phyloP scores from a whole-genome alignment of 805 yeast species.

The Blastobotrys mokoenaii region DNA sequence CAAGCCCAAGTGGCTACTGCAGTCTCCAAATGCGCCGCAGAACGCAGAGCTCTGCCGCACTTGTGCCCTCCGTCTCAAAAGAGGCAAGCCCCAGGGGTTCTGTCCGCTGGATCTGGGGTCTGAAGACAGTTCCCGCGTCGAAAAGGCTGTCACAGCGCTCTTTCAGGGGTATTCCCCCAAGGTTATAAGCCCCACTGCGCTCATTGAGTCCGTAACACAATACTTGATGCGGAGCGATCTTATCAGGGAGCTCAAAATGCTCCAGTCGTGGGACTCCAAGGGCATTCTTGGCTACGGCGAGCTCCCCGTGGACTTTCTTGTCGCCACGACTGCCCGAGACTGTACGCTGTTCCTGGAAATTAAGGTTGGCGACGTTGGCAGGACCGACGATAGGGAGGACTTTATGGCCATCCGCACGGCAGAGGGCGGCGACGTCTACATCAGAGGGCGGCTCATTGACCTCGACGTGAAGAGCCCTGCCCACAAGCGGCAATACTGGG shows the following conservation, averaged over 20 bases:
- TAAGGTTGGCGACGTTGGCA: constrained; percentile 17
- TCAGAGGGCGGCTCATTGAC: constrained; percentile 40
- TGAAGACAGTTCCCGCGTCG: constrained; percentile 25
- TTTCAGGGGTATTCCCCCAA: not conserved
- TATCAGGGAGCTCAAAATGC: constrained; percentile 22
- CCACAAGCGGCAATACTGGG: constrained; percentile 42
- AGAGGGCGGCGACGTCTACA: constrained; percentile 8
- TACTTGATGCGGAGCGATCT: constrained; percentile 4
- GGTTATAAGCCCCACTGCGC: not conserved
- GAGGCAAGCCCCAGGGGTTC: constrained; percentile 28
- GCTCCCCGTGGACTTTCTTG: constrained; percentile 33
- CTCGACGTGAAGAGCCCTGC: constrained; percentile 40
- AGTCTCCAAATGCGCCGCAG: constrained; percentile 34
- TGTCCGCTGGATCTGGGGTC: constrained; percentile 41
- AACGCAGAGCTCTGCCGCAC: constrained; percentile 42
- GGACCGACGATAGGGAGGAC: not conserved
- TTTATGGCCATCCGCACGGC: not conserved
- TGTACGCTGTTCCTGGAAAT: constrained; percentile 45
- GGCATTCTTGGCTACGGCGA: constrained; percentile 22
- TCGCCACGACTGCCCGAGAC: constrained; percentile 50
- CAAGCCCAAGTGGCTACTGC: constrained; percentile 56
- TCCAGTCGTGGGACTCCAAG: constrained; percentile 24
- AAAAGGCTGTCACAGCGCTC: constrained; percentile 22
- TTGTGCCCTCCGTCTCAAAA: constrained; percentile 41
- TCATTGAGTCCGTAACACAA: not conserved